Evolutionary conservation across 1,284 basidiomycete genomes (phyloP).

Genomic region (Cystobasidiaceae sp.): DNA sequence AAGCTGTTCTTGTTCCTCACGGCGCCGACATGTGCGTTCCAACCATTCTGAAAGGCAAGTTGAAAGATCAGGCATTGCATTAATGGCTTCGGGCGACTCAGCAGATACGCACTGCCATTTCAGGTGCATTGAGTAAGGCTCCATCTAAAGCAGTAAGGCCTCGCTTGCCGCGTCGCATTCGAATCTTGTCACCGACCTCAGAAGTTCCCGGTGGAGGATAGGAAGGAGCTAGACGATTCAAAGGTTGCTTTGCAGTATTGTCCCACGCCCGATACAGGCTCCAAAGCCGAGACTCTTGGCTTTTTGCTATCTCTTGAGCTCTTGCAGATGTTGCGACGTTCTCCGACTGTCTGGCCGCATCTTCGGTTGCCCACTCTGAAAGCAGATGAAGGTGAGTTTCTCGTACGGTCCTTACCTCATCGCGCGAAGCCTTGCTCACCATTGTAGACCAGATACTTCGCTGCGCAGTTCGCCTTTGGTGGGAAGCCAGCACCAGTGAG

Average conservation of each 20-base stretch:
- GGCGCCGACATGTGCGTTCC: slow-evolving; percentile 49
- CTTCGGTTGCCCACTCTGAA: slow-evolving; percentile 7
- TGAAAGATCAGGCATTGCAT: too few species aligned
- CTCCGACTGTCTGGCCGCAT: neutral
- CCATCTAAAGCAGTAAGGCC: slow-evolving; percentile 50
- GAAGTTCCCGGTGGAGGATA: slow-evolving; percentile 45
- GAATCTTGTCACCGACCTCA: slow-evolving; percentile 48
- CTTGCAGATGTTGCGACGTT: neutral
- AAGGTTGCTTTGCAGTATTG: slow-evolving; percentile 29
- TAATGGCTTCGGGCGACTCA: too few species aligned
- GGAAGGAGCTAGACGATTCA: neutral
- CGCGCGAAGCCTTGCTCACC: neutral
- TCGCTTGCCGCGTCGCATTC: slow-evolving; percentile 46
- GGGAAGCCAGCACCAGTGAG: slow-evolving; percentile 3
- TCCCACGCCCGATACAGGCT: slow-evolving; percentile 29
- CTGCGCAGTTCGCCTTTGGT: slow-evolving; percentile 15
- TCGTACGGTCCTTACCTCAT: neutral
- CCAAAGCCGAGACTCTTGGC: slow-evolving; percentile 21
- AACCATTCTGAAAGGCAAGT: too few species aligned
- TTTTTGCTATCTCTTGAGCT: neutral
- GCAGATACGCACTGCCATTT: too few species aligned
- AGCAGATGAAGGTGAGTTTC: neutral
- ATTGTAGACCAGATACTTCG: slow-evolving; percentile 20
- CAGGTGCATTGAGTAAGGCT: slow-evolving; percentile 47
- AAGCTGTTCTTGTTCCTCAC: slow-evolving; percentile 47